phyloP scores from a whole-genome alignment of 495 filamentous ascomycete species.

The Penicillium roqueforti region DNA sequence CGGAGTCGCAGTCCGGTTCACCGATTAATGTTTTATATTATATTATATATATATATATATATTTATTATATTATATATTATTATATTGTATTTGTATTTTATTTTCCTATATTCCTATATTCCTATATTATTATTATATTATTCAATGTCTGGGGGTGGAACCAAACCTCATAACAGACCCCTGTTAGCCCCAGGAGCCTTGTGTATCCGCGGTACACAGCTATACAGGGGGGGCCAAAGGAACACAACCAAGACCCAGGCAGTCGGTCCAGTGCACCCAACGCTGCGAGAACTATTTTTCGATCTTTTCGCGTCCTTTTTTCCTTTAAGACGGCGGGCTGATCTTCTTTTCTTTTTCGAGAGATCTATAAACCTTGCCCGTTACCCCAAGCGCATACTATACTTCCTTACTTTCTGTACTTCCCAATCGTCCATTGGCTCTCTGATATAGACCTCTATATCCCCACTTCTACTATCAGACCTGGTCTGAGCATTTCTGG shows the following conservation, averaged over 20 bases:
- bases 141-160: constrained; percentile 23
- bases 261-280: constrained; percentile 25
- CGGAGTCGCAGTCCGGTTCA: constrained; percentile 21
- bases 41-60: too few relatives aligned
- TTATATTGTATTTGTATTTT: too few relatives aligned
- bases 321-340: constrained; percentile 26
- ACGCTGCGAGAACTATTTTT: constrained; percentile 18
- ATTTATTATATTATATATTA: too few relatives aligned
- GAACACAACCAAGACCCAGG: constrained; percentile 19
- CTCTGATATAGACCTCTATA: constrained; percentile 7
- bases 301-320: constrained; percentile 3
- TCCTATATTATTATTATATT: neutral
- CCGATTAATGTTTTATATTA: constrained; percentile 3
- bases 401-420: constrained; percentile 11
- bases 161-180: too few relatives aligned
- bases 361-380: constrained; percentile 25
- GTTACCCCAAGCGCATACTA: constrained; percentile 3
- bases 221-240: constrained; percentile 24
- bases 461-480: constrained; percentile 2
- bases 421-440: constrained; percentile 3
- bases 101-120: too few relatives aligned
- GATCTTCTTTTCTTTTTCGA: constrained; percentile 16
- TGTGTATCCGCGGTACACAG: constrained; percentile 31
- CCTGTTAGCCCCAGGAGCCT: constrained; percentile 20
- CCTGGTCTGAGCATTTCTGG: neutral